These are phyloP conservation scores for Globisporangium heterothallicum DNA, from an alignment of 352 stramenopile species.

Conservation along the genomic window DNA sequence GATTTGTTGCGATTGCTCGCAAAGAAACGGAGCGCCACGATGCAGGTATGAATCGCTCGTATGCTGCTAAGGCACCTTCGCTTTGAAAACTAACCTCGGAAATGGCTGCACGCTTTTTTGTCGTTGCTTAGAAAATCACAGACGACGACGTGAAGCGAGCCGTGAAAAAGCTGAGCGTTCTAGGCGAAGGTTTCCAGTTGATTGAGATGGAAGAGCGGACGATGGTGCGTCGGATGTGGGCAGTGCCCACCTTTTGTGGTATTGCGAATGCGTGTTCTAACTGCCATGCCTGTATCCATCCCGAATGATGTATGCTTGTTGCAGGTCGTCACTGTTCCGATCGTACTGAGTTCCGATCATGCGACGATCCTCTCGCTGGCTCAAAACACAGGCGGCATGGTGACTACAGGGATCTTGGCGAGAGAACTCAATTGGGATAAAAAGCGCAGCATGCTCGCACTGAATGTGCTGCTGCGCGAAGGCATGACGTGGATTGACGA, in stretches of 20 bases:
- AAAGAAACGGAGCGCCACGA: constrained; percentile 55
- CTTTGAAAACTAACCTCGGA: too few relatives aligned
- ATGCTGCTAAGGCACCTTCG: neutral
- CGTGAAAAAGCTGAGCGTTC: constrained; percentile 92
- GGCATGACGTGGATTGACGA: constrained; percentile 97
- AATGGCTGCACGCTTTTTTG: too few relatives aligned
- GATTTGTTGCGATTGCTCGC: constrained; percentile 67
- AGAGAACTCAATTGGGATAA: constrained; percentile 85
- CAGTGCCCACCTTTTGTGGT: neutral
- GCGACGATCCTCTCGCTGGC: constrained; percentile 89
- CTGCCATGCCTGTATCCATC: too few relatives aligned
- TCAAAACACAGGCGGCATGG: constrained; percentile 82
- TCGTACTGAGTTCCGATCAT: constrained; percentile 94
- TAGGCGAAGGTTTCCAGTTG: constrained; percentile 93
- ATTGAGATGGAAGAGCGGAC: constrained; percentile 89
- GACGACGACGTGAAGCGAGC: constrained; percentile 93
- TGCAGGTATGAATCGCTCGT: constrained; percentile 32
- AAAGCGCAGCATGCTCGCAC: constrained; percentile 88
- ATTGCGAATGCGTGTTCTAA: neutral
- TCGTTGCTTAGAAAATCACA: constrained; percentile 48
- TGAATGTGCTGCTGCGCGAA: constrained; percentile 90
- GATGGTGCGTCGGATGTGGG: constrained; percentile 55
- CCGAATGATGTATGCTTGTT: neutral
- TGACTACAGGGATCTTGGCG: constrained; percentile 83
- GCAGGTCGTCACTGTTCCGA: constrained; percentile 92